phyloP scores from a whole-genome alignment of 306 rosid genomes.

The Gillenia trifoliata region DNA sequence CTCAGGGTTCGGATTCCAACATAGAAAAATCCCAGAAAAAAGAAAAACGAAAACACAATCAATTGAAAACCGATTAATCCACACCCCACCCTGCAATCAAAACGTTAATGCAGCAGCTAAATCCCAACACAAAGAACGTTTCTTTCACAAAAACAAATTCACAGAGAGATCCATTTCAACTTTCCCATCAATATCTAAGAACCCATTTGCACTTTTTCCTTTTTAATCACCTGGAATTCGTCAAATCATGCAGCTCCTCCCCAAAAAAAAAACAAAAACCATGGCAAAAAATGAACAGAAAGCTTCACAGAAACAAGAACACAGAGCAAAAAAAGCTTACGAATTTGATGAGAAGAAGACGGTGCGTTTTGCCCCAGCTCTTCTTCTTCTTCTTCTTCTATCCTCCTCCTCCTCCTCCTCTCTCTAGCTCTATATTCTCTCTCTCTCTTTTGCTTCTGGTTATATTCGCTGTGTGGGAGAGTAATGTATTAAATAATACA shows the following conservation, averaged over 20 bases:
- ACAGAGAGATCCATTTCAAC: slow-evolving; percentile 18
- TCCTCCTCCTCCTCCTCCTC: not conserved
- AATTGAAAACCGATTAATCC: slow-evolving; percentile 3
- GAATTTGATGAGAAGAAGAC: slow-evolving; percentile 28
- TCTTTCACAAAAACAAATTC: not conserved
- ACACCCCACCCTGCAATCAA: slow-evolving; percentile 14
- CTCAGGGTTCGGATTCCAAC: not conserved
- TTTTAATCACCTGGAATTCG: slow-evolving; percentile 3
- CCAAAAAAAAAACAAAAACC: not conserved
- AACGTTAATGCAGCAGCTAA: slow-evolving; percentile 28
- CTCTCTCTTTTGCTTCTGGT: slow-evolving; percentile 35
- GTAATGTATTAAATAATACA: slow-evolving; percentile 18
- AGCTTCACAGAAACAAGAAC: not conserved
- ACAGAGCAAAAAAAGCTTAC: slow-evolving; percentile 32
- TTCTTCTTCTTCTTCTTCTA: not conserved
- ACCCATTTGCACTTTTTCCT: slow-evolving; percentile 7
- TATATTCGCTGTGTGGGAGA: slow-evolving; percentile 27
- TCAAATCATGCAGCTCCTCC: slow-evolving; percentile 6
- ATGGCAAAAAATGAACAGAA: not conserved
- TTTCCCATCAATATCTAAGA: slow-evolving; percentile 17
- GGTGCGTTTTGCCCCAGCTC: slow-evolving; percentile 7
- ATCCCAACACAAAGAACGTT: slow-evolving; percentile 7
- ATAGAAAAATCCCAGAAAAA: not conserved
- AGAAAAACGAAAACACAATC: not conserved
- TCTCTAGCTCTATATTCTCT: slow-evolving; percentile 27